Evolutionary conservation across 805 yeast species (phyloP), one percentile per base, ranked within the genome.

Genomic region (Torulaspora gathmanii): DNA sequence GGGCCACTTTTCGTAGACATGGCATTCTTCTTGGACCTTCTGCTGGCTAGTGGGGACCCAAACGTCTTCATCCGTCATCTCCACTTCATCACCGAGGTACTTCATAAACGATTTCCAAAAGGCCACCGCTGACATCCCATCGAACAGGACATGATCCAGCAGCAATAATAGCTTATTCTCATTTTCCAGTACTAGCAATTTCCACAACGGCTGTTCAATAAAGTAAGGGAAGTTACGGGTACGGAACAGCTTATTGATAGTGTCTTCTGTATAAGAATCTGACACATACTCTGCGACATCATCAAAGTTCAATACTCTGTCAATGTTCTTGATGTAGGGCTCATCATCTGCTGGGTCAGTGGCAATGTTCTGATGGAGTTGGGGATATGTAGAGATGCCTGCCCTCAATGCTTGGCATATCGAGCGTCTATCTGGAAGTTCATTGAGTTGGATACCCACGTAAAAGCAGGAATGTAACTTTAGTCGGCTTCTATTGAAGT

Each of bases 381-480:
- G 52, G 8, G 55, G 55, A 28, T 34, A 46, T n/a, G 43, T 34
- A 7, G 39, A 33, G 4, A 60, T 50, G 1, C 50, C 38, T 10
- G 42, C 16, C 9, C 37, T 46, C 22, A 61, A 33, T 4, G 58
- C 54, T 4, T 34, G 11, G 5, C n/a, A 15, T 23, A 61, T 17
- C 31, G 44, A 46, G 4, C 15, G 12, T 13, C 29, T 42, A 1
- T 29, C 33, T 4, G 64, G 64, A 5, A 53, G 22, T 20, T 50
- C 23, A 45, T 57, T 54, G 30, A 62, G 42, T 30, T 49, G 42
- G 9, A 61, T 33, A 0, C 55, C 57, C 1, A 59, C 26, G 26
- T 45, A 55, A 39, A 62, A 57, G 40, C 64, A 57, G 4, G 65
- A 54, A 46, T 58, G 63, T 10, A 61, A 33, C n/a, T 52, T 48